phyloP scores from a whole-genome alignment of 805 yeast genomes.

The Candida boleticola region DNA sequence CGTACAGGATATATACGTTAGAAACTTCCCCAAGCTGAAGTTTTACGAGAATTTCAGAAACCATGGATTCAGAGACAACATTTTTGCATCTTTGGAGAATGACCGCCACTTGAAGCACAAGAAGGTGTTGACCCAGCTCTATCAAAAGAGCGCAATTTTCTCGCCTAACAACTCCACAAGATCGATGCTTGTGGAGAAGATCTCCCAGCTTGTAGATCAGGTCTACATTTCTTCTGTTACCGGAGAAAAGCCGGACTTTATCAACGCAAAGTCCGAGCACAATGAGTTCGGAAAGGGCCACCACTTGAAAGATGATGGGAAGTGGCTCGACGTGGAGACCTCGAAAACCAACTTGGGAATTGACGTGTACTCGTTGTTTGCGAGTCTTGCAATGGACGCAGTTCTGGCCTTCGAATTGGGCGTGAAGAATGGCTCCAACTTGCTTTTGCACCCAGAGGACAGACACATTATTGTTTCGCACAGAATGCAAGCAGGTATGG shows the following conservation, averaged over 20 bases:
- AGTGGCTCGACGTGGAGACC: slow-evolving; percentile 28
- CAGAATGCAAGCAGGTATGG: slow-evolving; percentile 52
- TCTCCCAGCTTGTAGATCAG: slow-evolving; percentile 23
- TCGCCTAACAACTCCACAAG: slow-evolving; percentile 28
- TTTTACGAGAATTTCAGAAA: slow-evolving; percentile 62
- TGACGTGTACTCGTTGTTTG: slow-evolving; percentile 63
- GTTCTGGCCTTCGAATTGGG: slow-evolving; percentile 64
- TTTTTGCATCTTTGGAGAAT: slow-evolving; percentile 55
- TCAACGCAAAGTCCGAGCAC: slow-evolving; percentile 28
- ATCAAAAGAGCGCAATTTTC: slow-evolving; percentile 35
- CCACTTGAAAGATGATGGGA: slow-evolving; percentile 12
- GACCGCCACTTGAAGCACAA: slow-evolving; percentile 43
- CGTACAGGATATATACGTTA: slow-evolving; percentile 54
- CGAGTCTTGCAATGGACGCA: slow-evolving; percentile 71
- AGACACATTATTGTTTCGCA: slow-evolving; percentile 43
- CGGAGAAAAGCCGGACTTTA: slow-evolving; percentile 30
- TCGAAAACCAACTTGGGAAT: slow-evolving; percentile 33
- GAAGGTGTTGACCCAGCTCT: slow-evolving; percentile 29
- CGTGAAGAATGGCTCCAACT: slow-evolving; percentile 40
- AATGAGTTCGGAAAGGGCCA: slow-evolving; percentile 38
- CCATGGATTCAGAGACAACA: slow-evolving; percentile 52
- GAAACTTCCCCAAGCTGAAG: slow-evolving; percentile 52
- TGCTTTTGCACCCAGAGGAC: slow-evolving; percentile 38
- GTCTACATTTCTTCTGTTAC: slow-evolving; percentile 27
- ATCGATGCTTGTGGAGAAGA: slow-evolving; percentile 23